Percentiles rank a stretch among this genome's conserved stretches.
Conservation (phyloP, 306 rosid species). For the Cucurbita argyrosperma region DNA sequence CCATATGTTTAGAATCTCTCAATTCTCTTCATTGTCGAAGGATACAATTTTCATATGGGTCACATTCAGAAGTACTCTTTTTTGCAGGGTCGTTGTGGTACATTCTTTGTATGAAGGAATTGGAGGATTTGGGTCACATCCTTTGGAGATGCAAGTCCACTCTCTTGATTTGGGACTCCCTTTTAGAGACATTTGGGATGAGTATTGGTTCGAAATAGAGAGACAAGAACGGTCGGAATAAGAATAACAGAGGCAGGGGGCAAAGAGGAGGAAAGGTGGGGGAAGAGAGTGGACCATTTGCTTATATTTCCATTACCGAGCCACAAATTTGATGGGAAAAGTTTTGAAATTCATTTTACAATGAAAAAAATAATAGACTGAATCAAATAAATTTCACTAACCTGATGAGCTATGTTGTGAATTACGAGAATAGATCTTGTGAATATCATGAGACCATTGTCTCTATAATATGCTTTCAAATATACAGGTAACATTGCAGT, state of each 20-base stretch:
- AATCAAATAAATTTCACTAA: constrained; percentile 10
- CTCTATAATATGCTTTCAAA: constrained; percentile 78
- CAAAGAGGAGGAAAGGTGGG: background rate
- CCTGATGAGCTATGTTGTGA: constrained; percentile 99
- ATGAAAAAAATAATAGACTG: background rate
- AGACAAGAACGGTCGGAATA: background rate
- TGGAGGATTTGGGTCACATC: too few relatives aligned
- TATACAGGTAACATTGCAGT: constrained; percentile 88
- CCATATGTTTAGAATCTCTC: too few relatives aligned
- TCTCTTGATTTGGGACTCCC: too few relatives aligned
- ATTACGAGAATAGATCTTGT: constrained; percentile 84
- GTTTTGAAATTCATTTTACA: background rate
- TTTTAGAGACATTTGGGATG: too few relatives aligned
- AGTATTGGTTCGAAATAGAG: too few relatives aligned
- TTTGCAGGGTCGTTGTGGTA: too few relatives aligned
- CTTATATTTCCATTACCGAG: background rate
- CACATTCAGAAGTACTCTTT: too few relatives aligned
- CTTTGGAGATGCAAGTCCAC: too few relatives aligned
- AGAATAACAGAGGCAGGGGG: background rate
- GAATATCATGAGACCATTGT: constrained; percentile 60
- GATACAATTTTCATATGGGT: too few relatives aligned
- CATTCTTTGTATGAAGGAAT: too few relatives aligned
- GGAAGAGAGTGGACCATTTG: background rate
- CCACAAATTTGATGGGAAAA: background rate
- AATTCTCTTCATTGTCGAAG: too few relatives aligned